phyloP scores from a whole-genome alignment of 495 filamentous ascomycete genomes.

The Penicillium egyptiacum region DNA sequence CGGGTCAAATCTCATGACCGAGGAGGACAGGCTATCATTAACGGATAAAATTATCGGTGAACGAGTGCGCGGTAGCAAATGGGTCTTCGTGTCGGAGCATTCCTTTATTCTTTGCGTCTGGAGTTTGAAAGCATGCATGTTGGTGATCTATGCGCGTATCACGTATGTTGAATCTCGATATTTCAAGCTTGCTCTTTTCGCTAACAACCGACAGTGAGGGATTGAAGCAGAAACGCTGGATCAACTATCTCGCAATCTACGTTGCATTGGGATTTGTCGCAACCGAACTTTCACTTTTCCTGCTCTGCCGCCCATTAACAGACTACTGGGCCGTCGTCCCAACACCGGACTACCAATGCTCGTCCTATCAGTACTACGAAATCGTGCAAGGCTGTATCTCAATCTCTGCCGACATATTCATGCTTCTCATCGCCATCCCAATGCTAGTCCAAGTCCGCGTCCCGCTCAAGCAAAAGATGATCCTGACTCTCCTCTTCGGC shows the following conservation, averaged over 20 bases:
- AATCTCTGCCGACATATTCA: conserved; percentile 63
- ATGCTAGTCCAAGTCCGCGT: conserved; percentile 59
- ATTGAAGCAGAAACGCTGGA: conserved; percentile 39
- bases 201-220: conserved; percentile 33
- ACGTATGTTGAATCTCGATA: conserved; percentile 36
- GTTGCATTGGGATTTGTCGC: conserved; percentile 57
- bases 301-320: conserved; percentile 59
- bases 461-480: conserved; percentile 55
- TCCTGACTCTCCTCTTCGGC: conserved; percentile 51
- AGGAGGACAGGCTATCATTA: conserved; percentile 38
- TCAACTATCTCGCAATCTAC: conserved; percentile 52
- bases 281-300: conserved; percentile 64
- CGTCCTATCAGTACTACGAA: conserved; percentile 51
- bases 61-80: conserved; percentile 53
- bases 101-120: conserved; percentile 52
- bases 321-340: conserved; percentile 63
- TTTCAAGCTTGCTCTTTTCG: conserved; percentile 4
- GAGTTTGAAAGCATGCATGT: conserved; percentile 54
- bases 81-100: conserved; percentile 57
- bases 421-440: conserved; percentile 63
- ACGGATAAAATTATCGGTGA: conserved; percentile 43
- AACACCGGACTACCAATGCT: conserved; percentile 46
- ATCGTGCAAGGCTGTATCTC: conserved; percentile 58
- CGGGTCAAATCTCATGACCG: conserved; percentile 54
- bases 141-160: conserved; percentile 55